Evolutionary conservation across 495 filamentous ascomycete genomes (phyloP).

Genomic region (Aspergillus cristatus): DNA sequence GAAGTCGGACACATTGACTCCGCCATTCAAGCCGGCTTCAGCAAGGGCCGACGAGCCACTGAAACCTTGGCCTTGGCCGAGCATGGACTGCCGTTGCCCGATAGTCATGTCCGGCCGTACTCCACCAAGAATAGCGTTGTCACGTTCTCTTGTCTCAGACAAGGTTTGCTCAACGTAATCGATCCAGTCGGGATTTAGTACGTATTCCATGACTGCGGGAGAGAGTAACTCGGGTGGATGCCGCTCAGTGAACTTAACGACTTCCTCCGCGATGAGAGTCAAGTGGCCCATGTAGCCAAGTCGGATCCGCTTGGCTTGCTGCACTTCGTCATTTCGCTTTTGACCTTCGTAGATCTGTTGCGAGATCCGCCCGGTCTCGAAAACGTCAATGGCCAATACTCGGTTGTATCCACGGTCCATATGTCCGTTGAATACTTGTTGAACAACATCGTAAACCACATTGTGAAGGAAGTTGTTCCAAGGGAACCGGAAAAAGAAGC

Average conservation of each 20-base stretch:
- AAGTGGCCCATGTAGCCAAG: constrained; percentile 98
- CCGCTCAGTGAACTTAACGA: constrained; percentile 95
- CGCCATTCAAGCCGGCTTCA: constrained; percentile 60
- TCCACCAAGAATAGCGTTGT: constrained; percentile 97
- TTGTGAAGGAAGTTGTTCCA: constrained; percentile 99
- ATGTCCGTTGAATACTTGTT: constrained; percentile 97
- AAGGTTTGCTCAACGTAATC: constrained; percentile 92
- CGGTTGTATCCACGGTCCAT: constrained; percentile 96
- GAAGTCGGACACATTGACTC: constrained; percentile 45
- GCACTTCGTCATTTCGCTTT: constrained; percentile 71
- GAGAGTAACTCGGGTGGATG: constrained; percentile 83
- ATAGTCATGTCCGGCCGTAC: constrained; percentile 83
- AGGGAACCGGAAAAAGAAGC: constrained; percentile 96
- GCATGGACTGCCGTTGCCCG: constrained; percentile 53
- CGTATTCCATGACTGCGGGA: constrained; percentile 74
- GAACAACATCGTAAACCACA: constrained; percentile 97
- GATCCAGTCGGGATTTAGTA: constrained; percentile 81
- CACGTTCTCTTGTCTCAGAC: constrained; percentile 87
- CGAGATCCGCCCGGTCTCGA: constrained; percentile 81
- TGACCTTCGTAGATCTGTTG: constrained; percentile 89
- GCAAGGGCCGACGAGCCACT: constrained; percentile 65
- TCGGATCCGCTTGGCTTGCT: constrained; percentile 73
- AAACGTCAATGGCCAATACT: constrained; percentile 84
- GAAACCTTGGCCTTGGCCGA: constrained; percentile 52
- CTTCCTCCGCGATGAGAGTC: constrained; percentile 95